These are phyloP conservation scores for Acorus calamus DNA, from an alignment of 106 monocot species.

Conservation along the genomic window DNA sequence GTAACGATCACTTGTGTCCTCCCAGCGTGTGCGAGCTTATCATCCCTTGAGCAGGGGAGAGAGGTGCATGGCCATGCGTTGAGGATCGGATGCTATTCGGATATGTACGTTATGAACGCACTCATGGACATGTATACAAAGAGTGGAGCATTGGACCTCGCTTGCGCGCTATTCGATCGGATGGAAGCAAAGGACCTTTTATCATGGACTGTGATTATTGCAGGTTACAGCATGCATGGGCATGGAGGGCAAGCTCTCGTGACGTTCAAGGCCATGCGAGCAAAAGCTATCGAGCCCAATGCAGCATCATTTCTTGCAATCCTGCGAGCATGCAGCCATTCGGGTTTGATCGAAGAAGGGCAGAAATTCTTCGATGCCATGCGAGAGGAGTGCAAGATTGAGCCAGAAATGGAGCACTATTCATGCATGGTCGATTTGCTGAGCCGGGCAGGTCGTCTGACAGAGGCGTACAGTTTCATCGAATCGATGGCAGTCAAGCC, in stretches of 20 bases:
- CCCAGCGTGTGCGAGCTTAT: conserved; percentile 57
- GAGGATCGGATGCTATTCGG: conserved; percentile 32
- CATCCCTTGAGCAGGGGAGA: conserved; percentile 44
- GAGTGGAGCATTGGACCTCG: conserved; percentile 50
- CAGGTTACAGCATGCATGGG: conserved; percentile 67
- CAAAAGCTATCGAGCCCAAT: conserved; percentile 34
- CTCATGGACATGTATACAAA: conserved; percentile 85
- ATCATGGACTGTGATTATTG: conserved; percentile 83
- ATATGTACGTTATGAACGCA: conserved; percentile 33
- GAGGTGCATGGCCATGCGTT: conserved; percentile 43
- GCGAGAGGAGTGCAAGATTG: conserved; percentile 21
- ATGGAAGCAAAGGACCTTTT: conserved; percentile 55
- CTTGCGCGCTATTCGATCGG: conserved; percentile 64
- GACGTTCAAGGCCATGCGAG: conserved; percentile 44
- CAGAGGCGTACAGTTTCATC: conserved; percentile 53
- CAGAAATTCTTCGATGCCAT: conserved; percentile 46
- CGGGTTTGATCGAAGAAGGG: conserved; percentile 58
- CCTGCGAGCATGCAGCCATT: conserved; percentile 68
- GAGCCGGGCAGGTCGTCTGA: conserved; percentile 50
- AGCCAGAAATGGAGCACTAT: conserved; percentile 59
- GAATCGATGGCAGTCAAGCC: conserved; percentile 47
- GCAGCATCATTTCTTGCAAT: conserved; percentile 58
- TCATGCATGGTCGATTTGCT: conserved; percentile 79
- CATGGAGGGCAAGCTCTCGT: conserved; percentile 45
- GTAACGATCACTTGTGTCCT: conserved; percentile 43